phyloP scores from a whole-genome alignment of 805 yeast species.

The Lipomyces spencermartinsiae region DNA sequence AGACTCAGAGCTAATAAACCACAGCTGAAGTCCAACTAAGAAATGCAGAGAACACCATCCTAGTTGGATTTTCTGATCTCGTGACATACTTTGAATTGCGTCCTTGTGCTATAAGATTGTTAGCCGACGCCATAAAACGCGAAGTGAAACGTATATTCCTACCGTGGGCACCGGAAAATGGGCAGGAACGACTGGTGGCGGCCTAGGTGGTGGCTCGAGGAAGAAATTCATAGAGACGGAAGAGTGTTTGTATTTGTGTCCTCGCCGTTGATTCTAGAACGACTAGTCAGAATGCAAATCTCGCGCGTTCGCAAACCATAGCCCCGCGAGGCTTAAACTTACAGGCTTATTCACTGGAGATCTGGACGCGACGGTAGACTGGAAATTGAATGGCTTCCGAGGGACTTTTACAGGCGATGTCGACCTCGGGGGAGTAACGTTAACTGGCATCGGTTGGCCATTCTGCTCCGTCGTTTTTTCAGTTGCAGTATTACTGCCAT shows the following conservation, averaged over 20 bases:
- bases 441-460: background rate
- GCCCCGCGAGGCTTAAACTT: conserved; percentile 3
- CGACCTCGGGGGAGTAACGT: conserved; percentile 18
- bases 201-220: conserved; percentile 83
- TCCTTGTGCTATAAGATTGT: conserved; percentile 53
- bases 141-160: background rate
- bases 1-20: conserved; percentile 63
- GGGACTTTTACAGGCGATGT: conserved; percentile 31
- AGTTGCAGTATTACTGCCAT: background rate
- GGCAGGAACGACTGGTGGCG: conserved; percentile 66
- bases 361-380: conserved; percentile 62
- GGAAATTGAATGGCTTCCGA: conserved; percentile 41
- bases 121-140: background rate
- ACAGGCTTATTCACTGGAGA: conserved; percentile 38
- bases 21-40: conserved; percentile 59
- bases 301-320: background rate
- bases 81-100: conserved; percentile 62
- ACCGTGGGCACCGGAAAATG: conserved; percentile 76
- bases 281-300: background rate
- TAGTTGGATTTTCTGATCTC: conserved; percentile 64
- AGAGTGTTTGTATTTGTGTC: conserved; percentile 94
- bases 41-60: conserved; percentile 67
- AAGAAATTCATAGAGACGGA: conserved; percentile 95
- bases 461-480: conserved; percentile 5
- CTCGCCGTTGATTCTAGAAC: conserved; percentile 63